These are phyloP conservation scores for Cucumis hystrix DNA, from an alignment of 306 rosid genomes.

Conservation along the genomic window DNA sequence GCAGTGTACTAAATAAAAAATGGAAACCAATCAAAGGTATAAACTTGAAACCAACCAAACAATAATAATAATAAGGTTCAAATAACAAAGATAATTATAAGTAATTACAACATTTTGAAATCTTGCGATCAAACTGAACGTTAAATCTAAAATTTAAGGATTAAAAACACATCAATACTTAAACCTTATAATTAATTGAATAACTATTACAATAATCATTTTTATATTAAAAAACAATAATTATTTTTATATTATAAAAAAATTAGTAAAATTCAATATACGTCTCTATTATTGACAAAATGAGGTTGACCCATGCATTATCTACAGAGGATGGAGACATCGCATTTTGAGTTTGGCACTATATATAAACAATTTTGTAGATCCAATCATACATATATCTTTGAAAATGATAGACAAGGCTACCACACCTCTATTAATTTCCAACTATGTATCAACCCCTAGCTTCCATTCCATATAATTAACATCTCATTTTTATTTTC, in stretches of 20 bases:
- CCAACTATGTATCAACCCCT: background rate
- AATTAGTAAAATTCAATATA: background rate
- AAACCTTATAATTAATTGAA: background rate
- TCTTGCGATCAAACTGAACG: too few relatives aligned
- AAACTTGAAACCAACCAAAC: too few relatives aligned
- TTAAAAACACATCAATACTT: too few relatives aligned
- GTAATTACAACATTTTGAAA: too few relatives aligned
- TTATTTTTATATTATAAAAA: too few relatives aligned
- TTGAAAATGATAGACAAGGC: background rate
- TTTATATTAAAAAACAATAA: background rate
- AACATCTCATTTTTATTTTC: background rate
- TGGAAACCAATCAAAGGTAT: too few relatives aligned
- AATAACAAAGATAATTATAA: too few relatives aligned
- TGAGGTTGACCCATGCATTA: conserved; percentile 1
- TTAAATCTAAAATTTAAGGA: too few relatives aligned
- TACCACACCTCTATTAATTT: conserved; percentile 1
- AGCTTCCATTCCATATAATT: background rate
- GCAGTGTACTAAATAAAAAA: too few relatives aligned
- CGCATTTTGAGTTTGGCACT: conserved; percentile 3
- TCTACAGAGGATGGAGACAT: background rate
- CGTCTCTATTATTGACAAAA: background rate
- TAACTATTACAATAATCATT: background rate
- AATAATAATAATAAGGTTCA: too few relatives aligned
- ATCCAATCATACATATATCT: background rate
- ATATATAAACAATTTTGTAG: background rate